Conservation (phyloP, 352 stramenopile genomes). For the Globisporangium polare region DNA sequence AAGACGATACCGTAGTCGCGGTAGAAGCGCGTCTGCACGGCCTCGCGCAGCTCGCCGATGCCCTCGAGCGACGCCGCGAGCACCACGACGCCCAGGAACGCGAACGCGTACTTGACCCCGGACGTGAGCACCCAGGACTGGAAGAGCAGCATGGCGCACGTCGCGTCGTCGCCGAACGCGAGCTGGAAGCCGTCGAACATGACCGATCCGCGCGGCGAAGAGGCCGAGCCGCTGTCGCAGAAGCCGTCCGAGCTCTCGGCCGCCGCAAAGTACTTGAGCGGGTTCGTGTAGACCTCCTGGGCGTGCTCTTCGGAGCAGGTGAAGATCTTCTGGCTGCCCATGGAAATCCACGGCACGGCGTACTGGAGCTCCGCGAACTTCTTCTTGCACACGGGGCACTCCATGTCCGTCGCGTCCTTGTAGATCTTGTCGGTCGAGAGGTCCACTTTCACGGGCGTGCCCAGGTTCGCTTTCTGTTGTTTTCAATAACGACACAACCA, state of each 20-base stretch:
- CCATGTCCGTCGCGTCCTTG: constrained; percentile 51
- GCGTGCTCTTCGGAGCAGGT: constrained; percentile 64
- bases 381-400: constrained; percentile 65
- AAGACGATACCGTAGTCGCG: constrained; percentile 49
- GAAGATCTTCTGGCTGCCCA: constrained; percentile 71
- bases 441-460: constrained; percentile 34
- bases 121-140: constrained; percentile 71
- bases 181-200: constrained; percentile 86
- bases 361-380: constrained; percentile 52
- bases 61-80: constrained; percentile 67
- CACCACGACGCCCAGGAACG: constrained; percentile 66
- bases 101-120: constrained; percentile 67
- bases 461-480: constrained; percentile 43
- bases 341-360: constrained; percentile 70
- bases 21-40: constrained; percentile 42
- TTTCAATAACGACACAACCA: not conserved
- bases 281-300: constrained; percentile 46
- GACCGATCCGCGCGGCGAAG: constrained; percentile 46
- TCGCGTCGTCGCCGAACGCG: constrained; percentile 49
- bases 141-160: constrained; percentile 76
- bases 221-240: constrained; percentile 41
- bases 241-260: constrained; percentile 34
- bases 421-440: constrained; percentile 68
- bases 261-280: constrained; percentile 37
- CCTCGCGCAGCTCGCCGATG: constrained; percentile 52